Base-by-base conservation (phyloP, 1,284 basidiomycete species). In the Microbotryum saponariae region DNA sequence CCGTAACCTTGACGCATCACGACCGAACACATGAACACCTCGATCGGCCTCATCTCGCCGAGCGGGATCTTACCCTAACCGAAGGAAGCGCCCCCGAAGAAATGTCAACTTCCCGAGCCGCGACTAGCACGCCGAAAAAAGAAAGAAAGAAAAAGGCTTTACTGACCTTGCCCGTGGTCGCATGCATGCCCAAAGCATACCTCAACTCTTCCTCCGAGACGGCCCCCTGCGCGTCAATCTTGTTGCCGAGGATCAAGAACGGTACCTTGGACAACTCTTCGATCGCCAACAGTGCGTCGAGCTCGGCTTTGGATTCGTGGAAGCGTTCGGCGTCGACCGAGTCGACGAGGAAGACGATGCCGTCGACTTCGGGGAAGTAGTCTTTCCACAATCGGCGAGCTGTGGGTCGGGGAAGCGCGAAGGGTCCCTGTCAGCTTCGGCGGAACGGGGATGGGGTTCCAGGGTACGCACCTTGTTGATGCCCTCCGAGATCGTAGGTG, bases 21-120 rank as follows among this genome's bases (percentile, higher is more conserved):
- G 63, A 99, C 94, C 20, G 96, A 98, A 81, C 93, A 97, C 96
- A 99, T 99, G 85, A 97, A 99, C 73, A 98, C 84, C 78, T 99
- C 96, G 77, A 98, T 97, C 42, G 96, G 94, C 68, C 96, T 86
- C 72, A 98, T 97, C 78, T 97, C 94, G 73, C 82, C 88, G 72
- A 98, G 85, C 65, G 92, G 93, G 48, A 97, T 89, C 77, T 97
- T 97, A 76, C 96, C 96, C 91, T 94, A 56, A 63, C 5, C 27
- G 6, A 27, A 27, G 6, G 27, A 27, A 27, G 27, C 27, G 27
- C 27, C 27, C 6, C 27, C 27, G 27, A 27, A 27, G 25, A 25
- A 3, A 25, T 25, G 25, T 25, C 25, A 25, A 25, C 4, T 25
- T 25, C 25, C 25, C 25, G 25, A 2, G n/a, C 25, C 25, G 25